Evolutionary conservation across 306 rosid species (phyloP).

Genomic region (Ziziphus jujuba): DNA sequence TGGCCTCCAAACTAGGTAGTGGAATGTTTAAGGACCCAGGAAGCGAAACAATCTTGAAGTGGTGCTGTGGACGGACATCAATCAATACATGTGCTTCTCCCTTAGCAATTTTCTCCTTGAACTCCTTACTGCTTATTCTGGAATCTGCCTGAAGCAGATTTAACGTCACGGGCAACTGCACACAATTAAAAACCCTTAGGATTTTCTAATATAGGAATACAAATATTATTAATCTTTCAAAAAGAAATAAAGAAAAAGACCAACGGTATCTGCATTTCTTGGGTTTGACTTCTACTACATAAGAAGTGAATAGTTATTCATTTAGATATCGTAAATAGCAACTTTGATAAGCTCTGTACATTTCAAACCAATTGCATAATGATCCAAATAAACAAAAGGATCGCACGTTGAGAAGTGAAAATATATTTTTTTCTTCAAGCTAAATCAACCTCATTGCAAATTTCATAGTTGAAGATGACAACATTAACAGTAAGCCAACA

Average conservation of each 20-base stretch:
- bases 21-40: conserved; percentile 83
- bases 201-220: background rate
- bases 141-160: conserved; percentile 65
- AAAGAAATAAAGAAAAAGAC: background rate
- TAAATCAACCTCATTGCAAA: background rate
- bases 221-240: background rate
- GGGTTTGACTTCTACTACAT: background rate
- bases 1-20: conserved; percentile 58
- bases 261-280: background rate
- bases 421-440: too few species aligned
- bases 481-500: too few species aligned
- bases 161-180: conserved; percentile 77
- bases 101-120: conserved; percentile 43
- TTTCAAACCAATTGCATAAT: too few species aligned
- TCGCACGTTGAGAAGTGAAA: too few species aligned
- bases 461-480: too few species aligned
- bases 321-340: too few species aligned
- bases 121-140: conserved; percentile 70
- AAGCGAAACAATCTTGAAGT: conserved; percentile 88
- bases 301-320: background rate
- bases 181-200: conserved; percentile 9
- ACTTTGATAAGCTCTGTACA: too few species aligned
- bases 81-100: conserved; percentile 67
- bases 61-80: conserved; percentile 85
- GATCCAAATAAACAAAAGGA: too few species aligned